Base-by-base conservation (phyloP, 495 filamentous ascomycete genomes). In the Xylaria flabelliformis region DNA sequence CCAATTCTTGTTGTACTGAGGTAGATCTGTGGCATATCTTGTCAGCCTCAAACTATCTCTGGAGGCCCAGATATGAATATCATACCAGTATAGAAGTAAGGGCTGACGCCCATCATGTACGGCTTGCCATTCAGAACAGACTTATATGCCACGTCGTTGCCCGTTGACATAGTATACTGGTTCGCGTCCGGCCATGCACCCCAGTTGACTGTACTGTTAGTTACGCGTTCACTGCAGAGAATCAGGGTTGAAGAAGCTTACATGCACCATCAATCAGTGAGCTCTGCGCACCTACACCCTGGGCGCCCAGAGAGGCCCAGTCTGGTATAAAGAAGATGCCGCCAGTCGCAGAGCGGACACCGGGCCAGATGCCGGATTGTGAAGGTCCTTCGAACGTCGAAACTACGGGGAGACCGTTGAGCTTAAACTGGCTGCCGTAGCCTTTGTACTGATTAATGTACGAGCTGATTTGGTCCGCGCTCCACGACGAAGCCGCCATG, bases 21-120 rank as follows among this genome's bases (percentile, higher is more conserved):
- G 90, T 21, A 94, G 82, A 65, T 91, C 90, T 76, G 84, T 17
- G 9, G 21, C 17, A 39, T 10, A 32, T 51, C 50, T 53, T 24
- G 56, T 73, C 9, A 71, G 58, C 7, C 44, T 48, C 36, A 32
- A 58, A 72, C 6, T 8, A 42, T 17, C 21, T 34, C 15, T 19
- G 34, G 15, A 24, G 10, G 4, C 32, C 12, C 42, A 17, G 53
- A 50, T 71, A 19, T 13, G 5, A 51, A 72, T 44, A 75, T 71
- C 84, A 70, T 78, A 81, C 84, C 77, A 0, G 80, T 83, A 73
- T 91, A 95, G 79, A 94, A 94, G 88, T 90, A 93, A 1, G 92
- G 92, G 19, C 90, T 90, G 17, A 93, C 89, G 19, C 88, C 87
- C 92, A 93, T 93, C 92, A 94, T 94, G 80, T 90, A 94, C 7